phyloP scores from a whole-genome alignment of 108 stramenopile species.

The Aurantiochytrium sp. region DNA sequence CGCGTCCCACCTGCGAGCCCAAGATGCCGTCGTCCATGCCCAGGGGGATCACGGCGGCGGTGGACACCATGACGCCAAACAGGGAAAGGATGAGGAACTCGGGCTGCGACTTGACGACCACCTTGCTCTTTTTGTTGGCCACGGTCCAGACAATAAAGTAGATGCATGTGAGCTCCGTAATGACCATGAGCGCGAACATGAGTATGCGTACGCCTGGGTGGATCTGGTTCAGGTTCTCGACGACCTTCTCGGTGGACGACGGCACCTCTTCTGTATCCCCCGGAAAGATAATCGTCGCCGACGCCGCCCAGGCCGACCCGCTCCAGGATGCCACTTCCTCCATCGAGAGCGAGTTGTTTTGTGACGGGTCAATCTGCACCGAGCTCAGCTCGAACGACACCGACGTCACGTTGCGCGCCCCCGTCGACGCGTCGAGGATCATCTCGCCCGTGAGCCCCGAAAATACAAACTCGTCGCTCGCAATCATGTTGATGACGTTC shows the following conservation, averaged over 20 bases:
- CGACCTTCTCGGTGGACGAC: background rate
- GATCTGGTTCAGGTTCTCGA: background rate
- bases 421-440: background rate
- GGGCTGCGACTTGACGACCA: slow-evolving; percentile 21
- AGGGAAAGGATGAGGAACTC: background rate
- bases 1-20: background rate
- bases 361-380: background rate
- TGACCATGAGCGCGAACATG: background rate
- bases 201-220: background rate
- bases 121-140: background rate
- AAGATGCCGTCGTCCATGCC: background rate
- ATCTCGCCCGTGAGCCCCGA: background rate
- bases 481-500: background rate
- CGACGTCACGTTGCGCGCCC: background rate
- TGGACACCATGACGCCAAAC: slow-evolving; percentile 18
- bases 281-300: background rate
- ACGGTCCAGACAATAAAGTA: background rate
- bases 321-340: background rate
- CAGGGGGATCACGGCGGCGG: background rate
- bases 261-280: background rate
- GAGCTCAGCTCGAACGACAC: background rate
- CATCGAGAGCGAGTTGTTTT: too few species aligned
- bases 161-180: background rate
- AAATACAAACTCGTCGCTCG: background rate
- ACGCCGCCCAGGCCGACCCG: background rate